Percentiles rank a stretch among this genome's conserved stretches.
These are phyloP conservation scores for Pichia sp. DNA, from an alignment of 1,139 yeast species.

Conservation along the genomic window DNA sequence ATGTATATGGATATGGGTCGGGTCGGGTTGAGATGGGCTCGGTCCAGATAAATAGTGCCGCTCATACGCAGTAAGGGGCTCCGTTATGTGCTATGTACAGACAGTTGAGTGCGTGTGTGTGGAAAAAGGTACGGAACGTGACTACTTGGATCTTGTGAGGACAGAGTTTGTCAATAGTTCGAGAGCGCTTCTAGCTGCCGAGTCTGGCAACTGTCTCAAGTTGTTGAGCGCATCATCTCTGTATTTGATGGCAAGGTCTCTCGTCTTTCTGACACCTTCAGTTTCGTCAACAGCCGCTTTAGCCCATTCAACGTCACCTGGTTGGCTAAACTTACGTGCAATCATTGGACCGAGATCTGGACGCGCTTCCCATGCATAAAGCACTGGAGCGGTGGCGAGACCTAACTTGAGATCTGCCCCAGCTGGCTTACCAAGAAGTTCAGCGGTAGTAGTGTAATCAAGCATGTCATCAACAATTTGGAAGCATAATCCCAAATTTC, in stretches of 20 bases:
- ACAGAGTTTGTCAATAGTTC: conserved; percentile 80
- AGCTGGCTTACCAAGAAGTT: conserved; percentile 85
- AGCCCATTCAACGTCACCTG: conserved; percentile 81
- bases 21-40: too few species aligned
- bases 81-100: too few species aligned
- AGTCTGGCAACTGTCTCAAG: conserved; percentile 69
- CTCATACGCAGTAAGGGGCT: too few species aligned
- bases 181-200: conserved; percentile 84
- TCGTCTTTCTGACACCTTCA: conserved; percentile 72
- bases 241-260: conserved; percentile 68
- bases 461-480: conserved; percentile 95
- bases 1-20: too few species aligned
- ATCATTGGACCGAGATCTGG: conserved; percentile 82
- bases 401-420: conserved; percentile 94
- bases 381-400: conserved; percentile 92
- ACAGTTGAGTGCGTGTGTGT: too few species aligned
- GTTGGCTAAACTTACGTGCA: conserved; percentile 68
- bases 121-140: too few species aligned
- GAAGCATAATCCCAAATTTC: conserved; percentile 90
- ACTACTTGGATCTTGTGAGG: conserved; percentile 47
- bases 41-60: too few species aligned
- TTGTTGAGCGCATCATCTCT: conserved; percentile 69
- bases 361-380: conserved; percentile 87
- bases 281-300: conserved; percentile 63
- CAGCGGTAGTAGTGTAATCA: conserved; percentile 83